These are phyloP conservation scores for Aspergillus sclerotiicarbonarius DNA, from an alignment of 495 filamentous ascomycete genomes.

Conservation along the genomic window DNA sequence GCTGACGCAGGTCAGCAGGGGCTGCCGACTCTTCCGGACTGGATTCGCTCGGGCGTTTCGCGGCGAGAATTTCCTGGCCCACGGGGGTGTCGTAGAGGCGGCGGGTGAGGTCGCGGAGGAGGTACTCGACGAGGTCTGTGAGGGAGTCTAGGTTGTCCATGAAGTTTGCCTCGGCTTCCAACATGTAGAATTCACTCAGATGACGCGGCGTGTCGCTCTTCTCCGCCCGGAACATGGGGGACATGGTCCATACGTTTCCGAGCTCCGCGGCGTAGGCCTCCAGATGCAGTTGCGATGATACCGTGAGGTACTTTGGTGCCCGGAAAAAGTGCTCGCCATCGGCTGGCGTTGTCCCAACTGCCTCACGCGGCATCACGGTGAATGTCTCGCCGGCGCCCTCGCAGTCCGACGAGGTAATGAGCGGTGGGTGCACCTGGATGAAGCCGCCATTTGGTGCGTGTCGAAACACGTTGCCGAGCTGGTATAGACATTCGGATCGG, in stretches of 20 bases:
- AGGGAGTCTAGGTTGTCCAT: conserved; percentile 64
- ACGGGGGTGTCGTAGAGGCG: conserved; percentile 55
- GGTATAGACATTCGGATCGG: conserved; percentile 81
- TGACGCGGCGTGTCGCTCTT: conserved; percentile 92
- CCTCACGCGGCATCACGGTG: conserved; percentile 53
- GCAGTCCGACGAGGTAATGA: conserved; percentile 96
- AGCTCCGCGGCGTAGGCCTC: conserved; percentile 89
- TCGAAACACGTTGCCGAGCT: conserved; percentile 70
- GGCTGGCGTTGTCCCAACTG: conserved; percentile 14
- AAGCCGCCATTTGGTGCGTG: conserved; percentile 57
- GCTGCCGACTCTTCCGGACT: conserved; percentile 28
- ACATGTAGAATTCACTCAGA: conserved; percentile 98
- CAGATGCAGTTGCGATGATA: conserved; percentile 91
- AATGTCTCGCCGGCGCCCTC: conserved; percentile 98
- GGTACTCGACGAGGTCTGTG: conserved; percentile 75
- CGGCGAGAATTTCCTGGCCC: conserved; percentile 60
- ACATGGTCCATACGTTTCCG: conserved; percentile 89
- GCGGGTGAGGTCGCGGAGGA: conserved; percentile 62
- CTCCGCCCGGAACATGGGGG: conserved; percentile 92
- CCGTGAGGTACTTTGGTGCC: conserved; percentile 90
- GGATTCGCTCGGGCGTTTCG: conserved; percentile 37
- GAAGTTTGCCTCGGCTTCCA: conserved; percentile 87
- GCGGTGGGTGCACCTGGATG: conserved; percentile 84
- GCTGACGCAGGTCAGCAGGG: conserved; percentile 49
- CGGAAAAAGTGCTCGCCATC: conserved; percentile 66